These are phyloP conservation scores for Tritrichomonas musculus DNA, from an alignment of 208 protist genomes.

Conservation along the genomic window DNA sequence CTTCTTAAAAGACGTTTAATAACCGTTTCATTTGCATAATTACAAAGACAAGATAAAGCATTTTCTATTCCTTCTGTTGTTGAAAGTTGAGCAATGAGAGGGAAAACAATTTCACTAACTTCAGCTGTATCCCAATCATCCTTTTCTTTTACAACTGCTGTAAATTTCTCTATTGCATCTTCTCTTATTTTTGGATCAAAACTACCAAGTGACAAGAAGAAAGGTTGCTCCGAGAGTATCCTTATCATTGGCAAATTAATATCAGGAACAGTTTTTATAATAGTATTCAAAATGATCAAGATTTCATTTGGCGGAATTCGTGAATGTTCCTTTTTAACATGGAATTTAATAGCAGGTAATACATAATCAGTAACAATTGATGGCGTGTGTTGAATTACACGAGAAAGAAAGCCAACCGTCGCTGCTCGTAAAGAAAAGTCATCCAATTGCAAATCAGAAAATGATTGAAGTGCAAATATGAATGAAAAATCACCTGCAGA, in stretches of 20 bases:
- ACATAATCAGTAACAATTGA: not conserved
- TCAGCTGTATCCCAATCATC: not conserved
- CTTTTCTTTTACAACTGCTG: not conserved
- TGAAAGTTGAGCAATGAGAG: not conserved
- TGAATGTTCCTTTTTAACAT: not conserved
- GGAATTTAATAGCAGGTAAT: not conserved
- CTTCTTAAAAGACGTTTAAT: not conserved
- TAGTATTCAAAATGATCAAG: not conserved
- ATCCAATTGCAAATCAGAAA: not conserved
- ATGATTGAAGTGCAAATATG: slow-evolving; percentile 8
- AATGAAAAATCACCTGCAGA: not conserved
- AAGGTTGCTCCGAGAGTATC: not conserved
- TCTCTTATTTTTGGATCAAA: not conserved
- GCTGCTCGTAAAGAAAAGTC: not conserved
- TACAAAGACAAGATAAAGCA: not conserved
- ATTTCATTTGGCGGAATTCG: not conserved
- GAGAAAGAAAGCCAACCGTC: not conserved
- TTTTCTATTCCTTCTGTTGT: not conserved
- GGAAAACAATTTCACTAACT: not conserved
- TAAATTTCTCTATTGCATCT: not conserved
- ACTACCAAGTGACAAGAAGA: not conserved
- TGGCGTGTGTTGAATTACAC: not conserved
- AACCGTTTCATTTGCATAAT: not conserved
- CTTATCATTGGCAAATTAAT: not conserved
- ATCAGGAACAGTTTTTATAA: not conserved